phyloP scores from a whole-genome alignment of 495 filamentous ascomycete species.

The Parathielavia hyrcaniae region DNA sequence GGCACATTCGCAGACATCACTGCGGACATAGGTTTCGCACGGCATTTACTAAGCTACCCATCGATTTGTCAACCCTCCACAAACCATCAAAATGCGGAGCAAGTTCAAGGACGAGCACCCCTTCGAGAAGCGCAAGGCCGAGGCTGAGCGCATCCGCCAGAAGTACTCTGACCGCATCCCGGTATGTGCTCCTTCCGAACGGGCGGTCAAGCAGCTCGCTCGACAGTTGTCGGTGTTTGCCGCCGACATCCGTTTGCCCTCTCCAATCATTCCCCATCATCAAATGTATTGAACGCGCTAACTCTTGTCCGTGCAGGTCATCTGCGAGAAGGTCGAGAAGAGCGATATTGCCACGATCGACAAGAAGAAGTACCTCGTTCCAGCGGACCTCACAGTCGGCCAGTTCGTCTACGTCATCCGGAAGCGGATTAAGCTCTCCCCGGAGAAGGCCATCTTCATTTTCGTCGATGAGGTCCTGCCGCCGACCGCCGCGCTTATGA shows the following conservation, averaged over 20 bases:
- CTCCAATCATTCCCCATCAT: neutral
- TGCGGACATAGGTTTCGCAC: neutral
- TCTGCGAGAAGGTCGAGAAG: conserved; percentile 99
- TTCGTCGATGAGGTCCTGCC: conserved; percentile 98
- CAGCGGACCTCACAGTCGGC: conserved; percentile 94
- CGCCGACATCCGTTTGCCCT: neutral
- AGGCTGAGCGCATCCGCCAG: conserved; percentile 97
- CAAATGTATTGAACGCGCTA: conserved; percentile 7
- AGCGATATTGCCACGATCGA: conserved; percentile 99
- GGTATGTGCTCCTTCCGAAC: conserved; percentile 52
- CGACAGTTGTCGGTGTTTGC: neutral
- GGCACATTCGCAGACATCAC: conserved; percentile 1
- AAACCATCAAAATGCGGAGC: conserved; percentile 68
- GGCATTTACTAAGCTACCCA: conserved; percentile 2
- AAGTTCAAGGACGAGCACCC: conserved; percentile 99
- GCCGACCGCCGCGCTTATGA: conserved; percentile 96
- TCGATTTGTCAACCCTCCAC: conserved; percentile 3
- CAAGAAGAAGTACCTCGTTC: conserved; percentile 99
- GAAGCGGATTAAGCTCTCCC: conserved; percentile 99
- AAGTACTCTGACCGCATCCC: conserved; percentile 99
- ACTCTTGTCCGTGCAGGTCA: conserved; percentile 57
- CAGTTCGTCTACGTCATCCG: conserved; percentile 99
- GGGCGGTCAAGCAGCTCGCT: conserved; percentile 11
- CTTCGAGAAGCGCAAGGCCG: conserved; percentile 99
- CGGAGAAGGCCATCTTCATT: conserved; percentile 99